Conservation (phyloP, 2,329 filamentous ascomycete genomes). For the Gaeumannomyces sp. region DNA sequence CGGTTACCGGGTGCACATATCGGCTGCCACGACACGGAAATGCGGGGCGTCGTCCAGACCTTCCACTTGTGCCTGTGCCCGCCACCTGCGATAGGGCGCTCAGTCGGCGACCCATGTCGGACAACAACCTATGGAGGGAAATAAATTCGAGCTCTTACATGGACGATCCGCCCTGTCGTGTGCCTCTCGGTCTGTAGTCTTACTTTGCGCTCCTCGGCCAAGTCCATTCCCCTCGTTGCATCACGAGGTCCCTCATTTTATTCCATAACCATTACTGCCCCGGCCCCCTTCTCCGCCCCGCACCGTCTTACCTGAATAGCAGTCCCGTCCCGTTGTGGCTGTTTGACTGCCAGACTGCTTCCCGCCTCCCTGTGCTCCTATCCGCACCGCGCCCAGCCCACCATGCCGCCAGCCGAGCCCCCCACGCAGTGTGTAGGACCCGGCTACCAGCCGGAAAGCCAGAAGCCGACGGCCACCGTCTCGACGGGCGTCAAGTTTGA, state of each 20-base stretch:
- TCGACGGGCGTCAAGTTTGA: slow-evolving; percentile 72
- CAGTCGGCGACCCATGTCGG: neutral
- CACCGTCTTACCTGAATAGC: neutral
- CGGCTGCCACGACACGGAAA: neutral
- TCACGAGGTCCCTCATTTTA: too few species aligned
- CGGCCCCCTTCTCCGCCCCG: neutral
- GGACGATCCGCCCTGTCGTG: neutral
- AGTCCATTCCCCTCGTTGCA: neutral
- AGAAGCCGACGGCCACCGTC: slow-evolving; percentile 83
- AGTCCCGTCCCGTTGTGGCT: slow-evolving; percentile 5
- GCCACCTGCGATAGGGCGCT: neutral
- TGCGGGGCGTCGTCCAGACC: neutral
- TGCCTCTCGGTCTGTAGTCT: neutral
- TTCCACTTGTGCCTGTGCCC: neutral
- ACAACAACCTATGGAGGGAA: neutral
- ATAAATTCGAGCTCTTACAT: neutral
- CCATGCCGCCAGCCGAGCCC: slow-evolving; percentile 8
- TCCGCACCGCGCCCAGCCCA: neutral
- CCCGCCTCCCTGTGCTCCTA: slow-evolving; percentile 3
- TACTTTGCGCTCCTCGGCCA: neutral
- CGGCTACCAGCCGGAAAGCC: slow-evolving; percentile 65
- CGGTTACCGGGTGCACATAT: neutral
- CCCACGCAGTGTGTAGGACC: slow-evolving; percentile 68
- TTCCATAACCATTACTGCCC: neutral
- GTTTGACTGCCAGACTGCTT: neutral